phyloP scores from a whole-genome alignment of 495 filamentous ascomycete genomes.

The Schizothecium vesticola region DNA sequence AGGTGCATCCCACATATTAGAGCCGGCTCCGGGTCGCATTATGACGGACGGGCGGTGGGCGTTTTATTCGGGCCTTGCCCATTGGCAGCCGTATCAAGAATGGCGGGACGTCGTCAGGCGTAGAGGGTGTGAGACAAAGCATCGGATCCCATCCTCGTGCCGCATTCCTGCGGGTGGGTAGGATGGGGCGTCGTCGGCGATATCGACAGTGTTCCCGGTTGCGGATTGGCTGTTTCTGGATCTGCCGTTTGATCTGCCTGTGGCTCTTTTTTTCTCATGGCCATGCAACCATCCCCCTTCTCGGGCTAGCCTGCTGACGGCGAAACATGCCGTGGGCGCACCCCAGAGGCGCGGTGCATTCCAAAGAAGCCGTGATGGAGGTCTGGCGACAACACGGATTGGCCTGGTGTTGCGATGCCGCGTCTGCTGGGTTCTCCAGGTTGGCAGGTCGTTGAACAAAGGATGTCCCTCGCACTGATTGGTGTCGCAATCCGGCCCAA shows the following conservation, averaged over 20 bases:
- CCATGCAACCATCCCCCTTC: not conserved
- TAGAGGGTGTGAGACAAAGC: not conserved
- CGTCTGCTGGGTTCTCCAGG: not conserved
- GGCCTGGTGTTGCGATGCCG: not conserved
- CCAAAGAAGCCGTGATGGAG: not conserved
- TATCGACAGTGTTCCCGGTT: not conserved
- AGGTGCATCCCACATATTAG: not conserved
- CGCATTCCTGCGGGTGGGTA: not conserved
- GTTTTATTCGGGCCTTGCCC: not conserved
- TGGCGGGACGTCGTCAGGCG: not conserved
- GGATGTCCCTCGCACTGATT: not conserved
- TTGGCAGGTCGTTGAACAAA: not conserved
- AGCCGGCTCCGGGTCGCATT: not conserved
- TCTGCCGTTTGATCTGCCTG: not conserved
- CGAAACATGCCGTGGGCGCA: not conserved
- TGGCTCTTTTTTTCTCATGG: not conserved
- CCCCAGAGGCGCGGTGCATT: not conserved
- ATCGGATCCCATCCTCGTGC: not conserved
- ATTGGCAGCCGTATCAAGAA: not conserved
- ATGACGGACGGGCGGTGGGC: not conserved
- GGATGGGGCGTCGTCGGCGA: not conserved
- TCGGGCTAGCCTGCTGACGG: not conserved
- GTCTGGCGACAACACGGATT: not conserved
- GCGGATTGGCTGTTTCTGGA: not conserved
- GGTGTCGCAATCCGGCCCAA: not conserved